Percentiles rank a stretch among this genome's conserved stretches.
Evolutionary conservation across 2,329 filamentous ascomycete genomes (phyloP).

Genomic region (Alternaria triticimaculans): DNA sequence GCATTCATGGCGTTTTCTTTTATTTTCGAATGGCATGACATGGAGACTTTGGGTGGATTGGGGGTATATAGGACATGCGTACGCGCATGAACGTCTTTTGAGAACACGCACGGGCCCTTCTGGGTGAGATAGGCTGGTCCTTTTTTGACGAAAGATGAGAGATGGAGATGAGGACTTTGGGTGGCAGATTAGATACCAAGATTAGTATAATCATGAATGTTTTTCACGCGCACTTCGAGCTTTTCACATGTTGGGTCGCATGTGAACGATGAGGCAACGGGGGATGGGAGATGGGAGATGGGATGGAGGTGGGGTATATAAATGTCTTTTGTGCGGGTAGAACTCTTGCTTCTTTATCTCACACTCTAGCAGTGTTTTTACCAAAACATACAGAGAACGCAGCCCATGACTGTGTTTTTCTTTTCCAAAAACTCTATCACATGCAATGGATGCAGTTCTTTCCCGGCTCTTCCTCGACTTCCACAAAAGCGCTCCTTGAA

Average conservation of each 20-base stretch:
- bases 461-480: neutral
- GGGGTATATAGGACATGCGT: neutral
- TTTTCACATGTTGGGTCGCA: neutral
- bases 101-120: neutral
- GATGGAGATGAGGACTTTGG: neutral
- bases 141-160: neutral
- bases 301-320: neutral
- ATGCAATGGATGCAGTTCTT: neutral
- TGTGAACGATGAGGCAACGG: neutral
- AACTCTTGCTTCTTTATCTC: neutral
- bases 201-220: neutral
- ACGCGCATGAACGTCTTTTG: neutral
- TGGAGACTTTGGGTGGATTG: neutral
- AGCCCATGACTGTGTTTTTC: neutral
- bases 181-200: neutral
- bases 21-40: neutral
- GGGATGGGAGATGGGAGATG: neutral
- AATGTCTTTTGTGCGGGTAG: neutral
- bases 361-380: neutral
- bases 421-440: neutral
- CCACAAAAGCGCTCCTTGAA: neutral
- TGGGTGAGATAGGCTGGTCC: neutral
- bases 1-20: neutral
- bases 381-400: accelerated
- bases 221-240: neutral